Base-by-base conservation (phyloP, 1,284 basidiomycete genomes). In the Leccinum angustisporum region DNA sequence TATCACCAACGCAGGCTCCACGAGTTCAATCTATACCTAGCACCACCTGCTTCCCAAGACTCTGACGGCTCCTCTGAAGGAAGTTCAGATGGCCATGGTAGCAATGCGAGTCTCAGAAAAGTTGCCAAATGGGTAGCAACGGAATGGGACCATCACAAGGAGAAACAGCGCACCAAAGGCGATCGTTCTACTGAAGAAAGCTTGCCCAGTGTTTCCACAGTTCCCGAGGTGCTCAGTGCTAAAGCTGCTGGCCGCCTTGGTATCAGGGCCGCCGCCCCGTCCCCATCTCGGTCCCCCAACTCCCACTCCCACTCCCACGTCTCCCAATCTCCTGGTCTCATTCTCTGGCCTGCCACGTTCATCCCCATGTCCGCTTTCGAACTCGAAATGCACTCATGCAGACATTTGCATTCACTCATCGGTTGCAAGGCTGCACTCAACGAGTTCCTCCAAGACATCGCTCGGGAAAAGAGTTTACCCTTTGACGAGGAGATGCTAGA, bases 341-440 rank as follows among this genome's bases (percentile, higher is more conserved):
- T 89, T 36, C 72, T 87, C 40, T 83, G 81, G 74, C 82, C 85
- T 6, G 72, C 79, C 38, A 84, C 80, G 5, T 87, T 87, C 69
- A 78, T 90, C 53, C 82, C 86, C 1, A 77, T 87, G 67, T 61
- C 78, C 0, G 79, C 86, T 10, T 68, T 72, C 2, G 87, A 89
- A 69, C 75, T 90, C 50, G 88, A 91, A 76, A 84, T 87, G 82
- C 86, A 90, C 66, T 79, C 84, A 9, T 85, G 83, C 74, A 86
- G 85, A 72, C 80, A 87, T 68, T 75, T 88, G 57, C 86, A 91
- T 69, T 79, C 80, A 7, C 70, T 91, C 3, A 76, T 91, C 21
- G 83, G 83, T 27, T 86, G 83, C 68, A 83, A 83, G 67, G 76
- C 78, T 51, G 86, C 87, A 1, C 74, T 91, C 9, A 70, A 67